Percentiles rank a stretch among this genome's conserved stretches.
phyloP scores from a whole-genome alignment of 1,284 basidiomycete species.

The Cryptococcus sp. region DNA sequence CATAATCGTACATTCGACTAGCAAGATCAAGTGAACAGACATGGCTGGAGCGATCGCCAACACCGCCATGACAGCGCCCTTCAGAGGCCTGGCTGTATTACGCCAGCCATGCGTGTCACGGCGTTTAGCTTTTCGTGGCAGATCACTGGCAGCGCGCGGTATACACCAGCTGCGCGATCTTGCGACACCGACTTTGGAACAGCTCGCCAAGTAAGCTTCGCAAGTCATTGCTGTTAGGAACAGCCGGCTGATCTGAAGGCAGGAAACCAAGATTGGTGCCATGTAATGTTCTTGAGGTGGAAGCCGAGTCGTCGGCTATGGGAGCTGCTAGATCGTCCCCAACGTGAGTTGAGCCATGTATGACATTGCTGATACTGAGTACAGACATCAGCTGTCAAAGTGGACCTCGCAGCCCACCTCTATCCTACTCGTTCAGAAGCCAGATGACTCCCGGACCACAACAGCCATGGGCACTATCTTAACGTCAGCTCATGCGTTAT shows the following conservation, averaged over 20 bases:
- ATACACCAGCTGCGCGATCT: constrained; percentile 37
- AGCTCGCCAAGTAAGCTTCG: constrained; percentile 22
- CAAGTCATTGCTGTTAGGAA: background rate
- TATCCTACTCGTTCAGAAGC: constrained; percentile 58
- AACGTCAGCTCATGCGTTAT: constrained; percentile 59
- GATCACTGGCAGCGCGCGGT: background rate
- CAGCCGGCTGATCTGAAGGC: background rate
- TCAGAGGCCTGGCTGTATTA: too few relatives aligned
- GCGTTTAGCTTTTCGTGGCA: background rate
- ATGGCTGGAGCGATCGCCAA: too few relatives aligned
- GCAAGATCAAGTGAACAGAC: too few relatives aligned
- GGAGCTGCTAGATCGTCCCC: constrained; percentile 18
- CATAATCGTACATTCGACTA: too few relatives aligned
- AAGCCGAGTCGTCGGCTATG: constrained; percentile 29
- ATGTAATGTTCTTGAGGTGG: constrained; percentile 6
- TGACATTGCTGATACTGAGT: background rate
- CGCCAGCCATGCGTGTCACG: too few relatives aligned
- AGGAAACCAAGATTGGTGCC: constrained; percentile 21
- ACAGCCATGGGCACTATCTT: constrained; percentile 54
- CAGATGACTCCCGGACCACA: constrained; percentile 52
- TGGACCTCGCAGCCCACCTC: constrained; percentile 47
- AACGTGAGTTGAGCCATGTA: constrained; percentile 8
- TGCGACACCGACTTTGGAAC: constrained; percentile 19
- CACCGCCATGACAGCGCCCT: too few relatives aligned
- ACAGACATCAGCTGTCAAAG: constrained; percentile 34